Evolutionary conservation across 192 early-diverging fungal genomes (phyloP).

Genomic region (Borealophlyctis nickersoniae): DNA sequence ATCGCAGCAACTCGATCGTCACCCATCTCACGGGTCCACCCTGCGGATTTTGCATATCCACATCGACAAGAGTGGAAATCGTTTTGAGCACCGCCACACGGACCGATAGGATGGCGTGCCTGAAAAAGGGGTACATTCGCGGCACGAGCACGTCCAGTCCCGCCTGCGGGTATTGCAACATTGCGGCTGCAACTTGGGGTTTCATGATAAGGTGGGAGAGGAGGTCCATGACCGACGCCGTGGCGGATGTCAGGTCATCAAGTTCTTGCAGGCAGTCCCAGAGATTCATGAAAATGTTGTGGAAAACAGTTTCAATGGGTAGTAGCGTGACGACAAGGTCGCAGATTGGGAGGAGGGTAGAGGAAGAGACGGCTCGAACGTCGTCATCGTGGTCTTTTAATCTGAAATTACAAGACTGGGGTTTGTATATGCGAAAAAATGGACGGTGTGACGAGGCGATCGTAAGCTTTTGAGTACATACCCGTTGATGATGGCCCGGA

Average conservation of each 20-base stretch:
- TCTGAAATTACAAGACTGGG: not conserved
- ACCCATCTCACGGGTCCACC: slow-evolving; percentile 57
- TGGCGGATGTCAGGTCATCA: slow-evolving; percentile 92
- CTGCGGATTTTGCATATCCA: slow-evolving; percentile 1
- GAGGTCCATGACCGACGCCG: slow-evolving; percentile 87
- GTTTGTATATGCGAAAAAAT: no score
- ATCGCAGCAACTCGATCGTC: slow-evolving; percentile 58
- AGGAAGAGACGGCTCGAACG: slow-evolving; percentile 87
- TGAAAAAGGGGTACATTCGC: slow-evolving; percentile 88
- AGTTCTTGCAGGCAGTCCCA: slow-evolving; percentile 88
- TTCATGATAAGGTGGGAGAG: slow-evolving; percentile 74
- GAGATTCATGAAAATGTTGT: slow-evolving; percentile 67
- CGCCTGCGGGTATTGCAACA: slow-evolving; percentile 21
- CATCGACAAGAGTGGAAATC: slow-evolving; percentile 65
- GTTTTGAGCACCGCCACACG: slow-evolving; percentile 80
- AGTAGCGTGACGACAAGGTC: slow-evolving; percentile 70
- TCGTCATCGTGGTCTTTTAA: slow-evolving; percentile 82
- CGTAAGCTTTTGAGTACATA: slow-evolving; percentile 7
- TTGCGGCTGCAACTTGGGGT: slow-evolving; percentile 32
- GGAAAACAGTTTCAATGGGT: slow-evolving; percentile 63
- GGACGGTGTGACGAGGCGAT: no score
- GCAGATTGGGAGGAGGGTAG: slow-evolving; percentile 83
- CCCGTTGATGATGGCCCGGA: slow-evolving; percentile 78
- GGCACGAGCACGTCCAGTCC: slow-evolving; percentile 73
- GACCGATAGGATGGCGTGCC: slow-evolving; percentile 84